These are phyloP conservation scores for Pochonia chlamydosporia DNA, from an alignment of 2,329 filamentous ascomycete species.

Conservation along the genomic window DNA sequence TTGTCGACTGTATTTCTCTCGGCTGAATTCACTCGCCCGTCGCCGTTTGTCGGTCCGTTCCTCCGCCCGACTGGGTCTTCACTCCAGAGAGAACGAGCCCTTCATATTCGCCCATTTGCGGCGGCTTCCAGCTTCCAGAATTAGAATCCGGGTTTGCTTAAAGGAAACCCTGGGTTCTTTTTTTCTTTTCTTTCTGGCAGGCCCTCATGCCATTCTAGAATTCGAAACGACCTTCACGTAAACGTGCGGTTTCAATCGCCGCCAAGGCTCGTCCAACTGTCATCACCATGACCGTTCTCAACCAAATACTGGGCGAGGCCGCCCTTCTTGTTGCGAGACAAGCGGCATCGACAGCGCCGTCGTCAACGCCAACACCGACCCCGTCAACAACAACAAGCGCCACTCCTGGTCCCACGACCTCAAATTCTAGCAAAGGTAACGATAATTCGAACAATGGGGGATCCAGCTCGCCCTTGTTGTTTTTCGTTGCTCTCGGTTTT, in stretches of 20 bases:
- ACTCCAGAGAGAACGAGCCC: not conserved
- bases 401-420: conserved; percentile 8
- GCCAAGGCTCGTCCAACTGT: not conserved
- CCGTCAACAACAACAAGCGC: conserved; percentile 7
- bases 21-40: too few relatives aligned
- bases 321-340: conserved; percentile 30
- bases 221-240: not conserved
- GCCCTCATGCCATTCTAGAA: conserved; percentile 4
- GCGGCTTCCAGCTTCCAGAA: not conserved
- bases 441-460: conserved; percentile 17
- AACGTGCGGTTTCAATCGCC: not conserved
- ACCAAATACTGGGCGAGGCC: conserved; percentile 30
- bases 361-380: conserved; percentile 10
- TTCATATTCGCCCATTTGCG: not conserved
- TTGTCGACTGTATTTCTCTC: too few relatives aligned
- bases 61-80: not conserved
- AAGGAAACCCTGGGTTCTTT: not conserved
- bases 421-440: conserved; percentile 13
- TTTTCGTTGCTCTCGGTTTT: conserved; percentile 94
- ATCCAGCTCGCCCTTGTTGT: conserved; percentile 46
- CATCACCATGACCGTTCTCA: conserved; percentile 28
- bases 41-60: not conserved
- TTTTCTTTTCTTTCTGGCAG: not conserved
- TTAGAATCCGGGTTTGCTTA: not conserved
- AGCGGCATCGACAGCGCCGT: conserved; percentile 13